A percentile compares a stretch with the other conserved stretches of the same genome.
These are phyloP conservation scores for Violaceomyces palustris DNA, from an alignment of 1,284 basidiomycete genomes.

Conservation along the genomic window DNA sequence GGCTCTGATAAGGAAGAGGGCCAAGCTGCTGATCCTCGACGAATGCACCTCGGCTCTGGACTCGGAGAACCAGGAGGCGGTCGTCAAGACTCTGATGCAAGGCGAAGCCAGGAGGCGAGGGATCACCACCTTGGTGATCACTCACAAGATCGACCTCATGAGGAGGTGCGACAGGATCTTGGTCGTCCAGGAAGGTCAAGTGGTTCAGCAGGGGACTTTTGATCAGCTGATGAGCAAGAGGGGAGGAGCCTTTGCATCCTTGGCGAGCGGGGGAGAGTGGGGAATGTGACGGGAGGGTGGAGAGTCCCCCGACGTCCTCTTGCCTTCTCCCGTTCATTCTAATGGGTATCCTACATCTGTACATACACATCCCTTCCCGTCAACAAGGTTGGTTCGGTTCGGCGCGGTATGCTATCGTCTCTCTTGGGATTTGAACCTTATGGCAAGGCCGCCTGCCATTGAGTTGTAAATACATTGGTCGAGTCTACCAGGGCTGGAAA, in stretches of 20 bases:
- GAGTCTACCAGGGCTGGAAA: no score
- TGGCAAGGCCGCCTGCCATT: no score
- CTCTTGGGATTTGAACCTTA: no score
- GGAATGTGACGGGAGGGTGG: conserved; percentile 50
- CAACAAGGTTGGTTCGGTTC: no score
- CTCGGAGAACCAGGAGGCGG: conserved; percentile 25
- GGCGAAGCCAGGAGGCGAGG: conserved; percentile 2
- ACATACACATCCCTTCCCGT: no score
- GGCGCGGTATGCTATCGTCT: no score
- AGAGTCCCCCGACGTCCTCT: no score
- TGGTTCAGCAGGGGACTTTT: conserved; percentile 75
- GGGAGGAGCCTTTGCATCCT: conserved; percentile 71
- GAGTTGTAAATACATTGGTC: no score
- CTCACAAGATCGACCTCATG: conserved; percentile 89
- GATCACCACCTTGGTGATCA: conserved; percentile 81
- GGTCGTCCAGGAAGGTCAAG: conserved; percentile 69
- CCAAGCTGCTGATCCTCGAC: conserved; percentile 79
- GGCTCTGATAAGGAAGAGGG: conserved; percentile 67
- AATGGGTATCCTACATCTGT: no score
- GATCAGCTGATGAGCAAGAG: conserved; percentile 63
- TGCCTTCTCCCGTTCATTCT: no score
- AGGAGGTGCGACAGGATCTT: conserved; percentile 81
- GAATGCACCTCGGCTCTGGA: conserved; percentile 92
- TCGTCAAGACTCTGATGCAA: conserved; percentile 68
- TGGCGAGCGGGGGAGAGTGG: conserved; percentile 85